These are phyloP conservation scores for Gossypium turneri DNA, from an alignment of 345 rosid species.

Conservation along the genomic window DNA sequence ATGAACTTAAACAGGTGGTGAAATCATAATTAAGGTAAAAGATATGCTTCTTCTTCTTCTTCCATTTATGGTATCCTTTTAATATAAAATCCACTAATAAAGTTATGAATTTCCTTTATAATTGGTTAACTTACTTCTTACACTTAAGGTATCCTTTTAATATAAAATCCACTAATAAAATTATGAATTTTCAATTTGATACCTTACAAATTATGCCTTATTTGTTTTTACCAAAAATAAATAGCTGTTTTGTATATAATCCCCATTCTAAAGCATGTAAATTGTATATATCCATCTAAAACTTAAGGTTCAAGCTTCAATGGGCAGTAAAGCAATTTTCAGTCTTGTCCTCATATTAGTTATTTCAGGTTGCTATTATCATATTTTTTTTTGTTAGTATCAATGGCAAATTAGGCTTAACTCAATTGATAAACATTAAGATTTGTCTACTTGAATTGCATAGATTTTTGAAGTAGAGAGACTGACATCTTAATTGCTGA, in stretches of 20 bases:
- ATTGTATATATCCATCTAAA: not conserved
- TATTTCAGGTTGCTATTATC: not conserved
- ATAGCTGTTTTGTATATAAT: not conserved
- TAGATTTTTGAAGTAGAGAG: not conserved
- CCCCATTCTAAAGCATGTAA: not conserved
- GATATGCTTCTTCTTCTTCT: not conserved
- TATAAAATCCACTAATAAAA: not conserved
- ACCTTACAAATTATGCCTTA: not conserved
- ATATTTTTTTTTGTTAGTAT: not conserved
- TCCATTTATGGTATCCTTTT: not conserved
- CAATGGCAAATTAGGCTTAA: not conserved
- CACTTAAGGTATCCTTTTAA: not conserved
- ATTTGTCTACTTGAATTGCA: not conserved
- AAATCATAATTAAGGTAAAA: not conserved
- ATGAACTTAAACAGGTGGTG: not conserved
- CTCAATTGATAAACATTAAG: no score
- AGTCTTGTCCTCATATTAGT: not conserved
- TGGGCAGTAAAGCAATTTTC: not conserved
- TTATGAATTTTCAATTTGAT: not conserved
- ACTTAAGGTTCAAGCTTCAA: not conserved
- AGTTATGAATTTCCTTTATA: not conserved
- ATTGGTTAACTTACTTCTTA: not conserved
- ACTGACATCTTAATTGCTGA: not conserved
- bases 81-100: not conserved
- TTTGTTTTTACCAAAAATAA: not conserved